Base-by-base conservation (phyloP, 176 grass and related monocot species). In the Saccharum spontaneum region DNA sequence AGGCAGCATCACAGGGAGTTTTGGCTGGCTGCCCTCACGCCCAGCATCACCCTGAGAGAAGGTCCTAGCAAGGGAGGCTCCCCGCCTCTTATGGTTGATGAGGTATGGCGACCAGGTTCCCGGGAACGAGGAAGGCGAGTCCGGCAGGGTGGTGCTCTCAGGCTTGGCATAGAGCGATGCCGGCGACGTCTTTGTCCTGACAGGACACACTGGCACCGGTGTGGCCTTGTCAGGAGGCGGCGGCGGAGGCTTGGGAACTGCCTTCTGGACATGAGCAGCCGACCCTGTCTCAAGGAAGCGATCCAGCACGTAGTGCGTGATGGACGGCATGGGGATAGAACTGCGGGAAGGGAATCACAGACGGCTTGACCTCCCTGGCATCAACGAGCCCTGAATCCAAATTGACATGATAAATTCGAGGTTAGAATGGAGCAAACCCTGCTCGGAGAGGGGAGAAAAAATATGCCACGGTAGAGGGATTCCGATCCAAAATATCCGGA, bases 41-140 rank as follows among this genome's bases (percentile, higher is more conserved):
- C 60, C 23, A 33, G 50, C 83, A 77, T 95, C 82, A 17, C 75
- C 84, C 43, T 83, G 76, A 39, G 61, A 82, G 26, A 90, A 37
- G 37, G 80, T 90, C 79, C 87, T 94, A 20, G 84, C 41, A 24
- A 96, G 88, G 13, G 84, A 80, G 67, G 92, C 86, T 1, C 97
- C 97, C 3, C 97, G 90, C 20, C 94, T 83, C 15, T 98, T 98
- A 70, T 98, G 89, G 81, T 94, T 98, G 88, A 98, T 66, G 33
- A 98, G 24, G 34, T 98, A 98, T 0, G 96, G 96, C 10, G 96
- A 98, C 48, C 88, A 86, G 39, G 90, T 87, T 39, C 88, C 91
- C 0, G 89, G 88, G 66, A 92, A 98, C 0, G 87, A 98, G 3
- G 91, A 95, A 14, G 93, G 90, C 31, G 89, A 90, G 50, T 94